Evolutionary conservation across 2,329 filamentous ascomycete genomes (phyloP).

Genomic region (Diplodia intermedia): DNA sequence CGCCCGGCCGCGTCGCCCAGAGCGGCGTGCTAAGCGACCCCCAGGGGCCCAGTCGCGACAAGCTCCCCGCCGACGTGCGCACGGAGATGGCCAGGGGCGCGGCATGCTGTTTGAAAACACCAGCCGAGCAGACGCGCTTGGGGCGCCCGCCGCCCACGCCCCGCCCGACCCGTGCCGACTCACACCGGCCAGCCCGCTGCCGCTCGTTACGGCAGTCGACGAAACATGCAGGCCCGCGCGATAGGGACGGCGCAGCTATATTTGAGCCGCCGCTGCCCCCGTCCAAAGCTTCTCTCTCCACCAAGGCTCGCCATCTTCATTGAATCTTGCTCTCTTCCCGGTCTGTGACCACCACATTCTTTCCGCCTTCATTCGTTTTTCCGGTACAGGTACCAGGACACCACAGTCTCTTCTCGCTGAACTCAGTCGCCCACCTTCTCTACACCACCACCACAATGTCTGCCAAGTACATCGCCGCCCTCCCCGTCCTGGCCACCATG

Average conservation of each 20-base stretch:
- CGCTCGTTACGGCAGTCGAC: constrained; percentile 18
- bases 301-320: constrained; percentile 31
- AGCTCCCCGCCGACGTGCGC: constrained; percentile 20
- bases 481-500: constrained; percentile 54
- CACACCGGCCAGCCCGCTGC: background rate
- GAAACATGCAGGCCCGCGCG: background rate
- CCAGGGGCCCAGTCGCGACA: constrained; percentile 4
- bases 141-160: constrained; percentile 2
- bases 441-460: constrained; percentile 45
- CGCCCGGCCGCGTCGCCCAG: background rate
- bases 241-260: constrained; percentile 14
- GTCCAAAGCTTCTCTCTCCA: constrained; percentile 17
- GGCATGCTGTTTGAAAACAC: constrained; percentile 32
- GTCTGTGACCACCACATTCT: constrained; percentile 41
- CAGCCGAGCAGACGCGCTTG: constrained; percentile 18
- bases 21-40: constrained; percentile 3
- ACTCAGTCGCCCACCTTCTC: constrained; percentile 29
- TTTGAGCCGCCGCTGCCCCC: constrained; percentile 13
- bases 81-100: constrained; percentile 29
- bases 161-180: background rate
- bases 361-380: constrained; percentile 44
- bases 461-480: constrained; percentile 48
- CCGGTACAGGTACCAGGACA: constrained; percentile 36
- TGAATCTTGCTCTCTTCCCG: constrained; percentile 25
- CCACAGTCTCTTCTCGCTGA: constrained; percentile 38